Base-by-base conservation (phyloP, 192 early-diverging fungal genomes). In the Pilaira anomala region DNA sequence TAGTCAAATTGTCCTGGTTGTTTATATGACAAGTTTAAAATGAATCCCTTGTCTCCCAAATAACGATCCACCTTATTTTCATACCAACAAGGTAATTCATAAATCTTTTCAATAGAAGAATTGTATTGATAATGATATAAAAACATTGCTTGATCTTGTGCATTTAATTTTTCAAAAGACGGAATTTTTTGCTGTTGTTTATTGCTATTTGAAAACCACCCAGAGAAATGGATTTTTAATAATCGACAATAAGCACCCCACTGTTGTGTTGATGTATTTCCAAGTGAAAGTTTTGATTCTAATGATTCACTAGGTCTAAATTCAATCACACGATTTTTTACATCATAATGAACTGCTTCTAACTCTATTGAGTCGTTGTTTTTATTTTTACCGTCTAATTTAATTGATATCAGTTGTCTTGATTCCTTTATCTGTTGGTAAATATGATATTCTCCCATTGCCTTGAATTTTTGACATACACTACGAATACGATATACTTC, bases 121-220 rank as follows among this genome's bases (percentile, higher is more conserved):
- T 72, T 72, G 33, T 72, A 72, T 0, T 40, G 46, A 11, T 54
- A 29, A 40, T 72, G 70, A 25, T 66, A 66, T 7, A 62, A 40
- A 36, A 60, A 42, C 6, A 60, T 9, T 2, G 56, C 70, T 30
- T 65, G 28, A 29, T 71, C 69, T 13, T 48, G 33, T 3, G 14
- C 11, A 13, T 22, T 30, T n/a, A 72, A 36, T 16, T 18, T 41
- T 21, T 57, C 41, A 7, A 59, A 16, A 12, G 45, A 18, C 13
- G 39, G 46, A 4, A 59, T 29, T n/a, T 50, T 48, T 3, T 36
- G 21, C 16, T 36, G 60, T 7, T 41, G 8, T 18, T 22, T 9
- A 36, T 6, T 9, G 11, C 11, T 36, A 36, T 36, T 36, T 36
- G 1, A 9, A 36, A 36, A n/a, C 70, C 70, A 72, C 29, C 46